Conservation (phyloP, 1,139 yeast species). For the Debaryomyces udenii region DNA sequence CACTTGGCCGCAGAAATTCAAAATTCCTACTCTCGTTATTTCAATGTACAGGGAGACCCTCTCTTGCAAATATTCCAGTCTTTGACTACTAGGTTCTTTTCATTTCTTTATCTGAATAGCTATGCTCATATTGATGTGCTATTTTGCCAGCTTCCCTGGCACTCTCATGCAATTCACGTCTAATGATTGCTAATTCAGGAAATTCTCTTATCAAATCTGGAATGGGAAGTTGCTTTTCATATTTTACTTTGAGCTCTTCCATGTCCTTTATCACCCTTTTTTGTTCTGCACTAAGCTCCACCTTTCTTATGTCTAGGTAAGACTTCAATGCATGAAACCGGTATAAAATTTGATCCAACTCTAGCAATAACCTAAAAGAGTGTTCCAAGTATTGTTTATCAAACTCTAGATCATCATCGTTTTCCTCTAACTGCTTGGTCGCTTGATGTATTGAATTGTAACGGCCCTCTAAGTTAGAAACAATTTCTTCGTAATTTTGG, state of each 20-base stretch:
- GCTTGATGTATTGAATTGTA: constrained; percentile 21
- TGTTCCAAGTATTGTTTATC: constrained; percentile 14
- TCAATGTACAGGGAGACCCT: no score
- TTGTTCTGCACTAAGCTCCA: constrained; percentile 12
- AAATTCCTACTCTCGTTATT: no score
- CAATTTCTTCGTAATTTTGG: constrained; percentile 23
- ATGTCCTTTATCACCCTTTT: constrained; percentile 12
- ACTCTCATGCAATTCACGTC: constrained; percentile 34
- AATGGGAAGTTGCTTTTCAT: constrained; percentile 29
- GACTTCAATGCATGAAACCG: constrained; percentile 24
- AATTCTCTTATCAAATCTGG: constrained; percentile 23
- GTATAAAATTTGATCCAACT: constrained; percentile 28
- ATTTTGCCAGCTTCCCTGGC: constrained; percentile 37
- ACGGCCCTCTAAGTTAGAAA: constrained; percentile 7
- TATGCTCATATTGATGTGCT: constrained; percentile 14
- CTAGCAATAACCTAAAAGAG: constrained; percentile 22
- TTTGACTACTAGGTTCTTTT: not conserved
- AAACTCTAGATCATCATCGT: constrained; percentile 10
- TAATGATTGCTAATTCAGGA: constrained; percentile 29
- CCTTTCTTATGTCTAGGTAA: constrained; percentile 17
- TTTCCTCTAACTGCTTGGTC: constrained; percentile 15
- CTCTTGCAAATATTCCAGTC: no score
- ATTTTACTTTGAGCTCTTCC: constrained; percentile 16
- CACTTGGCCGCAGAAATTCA: no score
- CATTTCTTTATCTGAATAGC: not conserved